Percentiles rank a stretch among this genome's conserved stretches.
Conservation (phyloP, 352 stramenopile species). For the Globisporangium parvum region DNA sequence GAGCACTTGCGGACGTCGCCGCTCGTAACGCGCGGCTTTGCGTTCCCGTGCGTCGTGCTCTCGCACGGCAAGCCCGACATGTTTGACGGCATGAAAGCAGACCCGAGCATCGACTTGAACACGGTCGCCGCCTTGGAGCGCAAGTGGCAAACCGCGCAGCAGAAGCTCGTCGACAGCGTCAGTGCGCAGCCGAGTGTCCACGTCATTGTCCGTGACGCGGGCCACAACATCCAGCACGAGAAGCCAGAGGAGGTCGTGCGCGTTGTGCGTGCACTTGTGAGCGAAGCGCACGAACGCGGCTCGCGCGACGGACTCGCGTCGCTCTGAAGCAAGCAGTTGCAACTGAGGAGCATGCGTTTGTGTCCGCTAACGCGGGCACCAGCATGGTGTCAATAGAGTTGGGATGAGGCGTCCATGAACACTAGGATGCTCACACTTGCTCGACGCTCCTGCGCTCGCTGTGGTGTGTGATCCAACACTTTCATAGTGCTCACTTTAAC, state of each 20-base stretch:
- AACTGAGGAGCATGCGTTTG: too few relatives aligned
- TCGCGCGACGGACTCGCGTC: slow-evolving; percentile 7
- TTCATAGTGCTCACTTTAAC: too few relatives aligned
- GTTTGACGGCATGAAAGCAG: slow-evolving; percentile 65
- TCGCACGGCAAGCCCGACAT: slow-evolving; percentile 57
- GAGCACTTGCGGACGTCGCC: slow-evolving; percentile 39
- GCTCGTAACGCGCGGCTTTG: slow-evolving; percentile 14
- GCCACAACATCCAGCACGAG: slow-evolving; percentile 74
- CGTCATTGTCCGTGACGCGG: slow-evolving; percentile 41
- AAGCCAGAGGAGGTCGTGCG: slow-evolving; percentile 52
- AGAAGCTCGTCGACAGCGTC: slow-evolving; percentile 37
- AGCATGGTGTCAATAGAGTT: too few relatives aligned
- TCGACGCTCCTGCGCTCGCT: too few relatives aligned
- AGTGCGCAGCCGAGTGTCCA: slow-evolving; percentile 34
- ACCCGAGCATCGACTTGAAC: slow-evolving; percentile 33
- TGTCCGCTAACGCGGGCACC: too few relatives aligned
- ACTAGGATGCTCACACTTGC: too few relatives aligned
- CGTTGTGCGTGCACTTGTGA: slow-evolving; percentile 52
- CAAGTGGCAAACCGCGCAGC: slow-evolving; percentile 65
- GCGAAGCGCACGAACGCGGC: slow-evolving; percentile 13
- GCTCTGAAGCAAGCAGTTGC: not conserved
- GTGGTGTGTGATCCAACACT: too few relatives aligned
- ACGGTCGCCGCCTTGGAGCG: slow-evolving; percentile 43
- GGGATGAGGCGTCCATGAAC: too few relatives aligned
- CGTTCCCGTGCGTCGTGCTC: slow-evolving; percentile 65